Evolutionary conservation across 2,329 filamentous ascomycete genomes (phyloP).

Genomic region (Claviceps sp.): DNA sequence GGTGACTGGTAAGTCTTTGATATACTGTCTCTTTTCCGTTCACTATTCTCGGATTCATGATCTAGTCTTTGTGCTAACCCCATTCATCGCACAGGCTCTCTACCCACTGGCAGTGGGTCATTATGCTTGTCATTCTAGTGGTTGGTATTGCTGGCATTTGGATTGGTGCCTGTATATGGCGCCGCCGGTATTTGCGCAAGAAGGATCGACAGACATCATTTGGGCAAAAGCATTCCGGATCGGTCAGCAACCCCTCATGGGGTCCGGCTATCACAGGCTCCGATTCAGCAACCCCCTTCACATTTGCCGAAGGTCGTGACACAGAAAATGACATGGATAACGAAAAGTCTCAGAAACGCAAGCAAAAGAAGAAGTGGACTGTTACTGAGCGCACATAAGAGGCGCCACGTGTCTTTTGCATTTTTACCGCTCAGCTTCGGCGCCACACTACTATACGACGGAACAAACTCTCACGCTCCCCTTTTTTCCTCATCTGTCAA

Average conservation of each 20-base stretch:
- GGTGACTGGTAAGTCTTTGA: slow-evolving; percentile 31
- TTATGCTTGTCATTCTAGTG: slow-evolving; percentile 65
- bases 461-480: not conserved
- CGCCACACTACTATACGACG: not conserved
- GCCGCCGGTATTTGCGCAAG: slow-evolving; percentile 59
- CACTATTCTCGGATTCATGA: not conserved
- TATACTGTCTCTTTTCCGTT: not conserved
- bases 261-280: slow-evolving; percentile 16
- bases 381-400: slow-evolving; percentile 28
- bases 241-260: slow-evolving; percentile 22
- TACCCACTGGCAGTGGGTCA: slow-evolving; percentile 65
- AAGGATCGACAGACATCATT: slow-evolving; percentile 38
- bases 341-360: slow-evolving; percentile 13
- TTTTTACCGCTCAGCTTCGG: not conserved
- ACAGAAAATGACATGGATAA: slow-evolving; percentile 4
- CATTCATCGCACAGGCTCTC: slow-evolving; percentile 38
- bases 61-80: not conserved
- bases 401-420: slow-evolving; percentile 3
- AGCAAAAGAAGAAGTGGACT: slow-evolving; percentile 35
- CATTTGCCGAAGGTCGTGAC: slow-evolving; percentile 3
- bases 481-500: not conserved
- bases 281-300: slow-evolving; percentile 13
- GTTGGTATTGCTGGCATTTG: slow-evolving; percentile 56
- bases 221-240: slow-evolving; percentile 25
- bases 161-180: slow-evolving; percentile 55